These are phyloP conservation scores for Thymus quinquecostatus DNA, from an alignment of 257 asterid species.

Conservation along the genomic window DNA sequence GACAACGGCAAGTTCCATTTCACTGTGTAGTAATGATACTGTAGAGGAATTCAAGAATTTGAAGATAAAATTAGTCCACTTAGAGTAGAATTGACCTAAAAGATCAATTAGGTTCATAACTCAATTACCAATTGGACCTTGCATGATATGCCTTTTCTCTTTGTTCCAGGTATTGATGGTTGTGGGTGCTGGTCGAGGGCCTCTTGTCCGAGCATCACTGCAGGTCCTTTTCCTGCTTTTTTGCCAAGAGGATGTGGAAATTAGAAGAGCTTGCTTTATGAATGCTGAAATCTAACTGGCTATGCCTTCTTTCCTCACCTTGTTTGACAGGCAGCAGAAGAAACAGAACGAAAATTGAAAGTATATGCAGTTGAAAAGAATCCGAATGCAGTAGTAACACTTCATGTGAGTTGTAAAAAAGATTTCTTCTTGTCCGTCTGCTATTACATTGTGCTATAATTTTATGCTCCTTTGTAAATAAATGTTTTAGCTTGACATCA, in stretches of 20 bases:
- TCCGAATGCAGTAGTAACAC: slow-evolving; percentile 97
- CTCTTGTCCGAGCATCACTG: slow-evolving; percentile 95
- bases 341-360: slow-evolving; percentile 86
- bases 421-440: slow-evolving; percentile 15
- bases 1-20: slow-evolving; percentile 63
- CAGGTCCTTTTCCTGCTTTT: slow-evolving; percentile 56
- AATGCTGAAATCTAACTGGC: slow-evolving; percentile 23
- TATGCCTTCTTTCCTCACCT: slow-evolving; percentile 14
- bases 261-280: background rate
- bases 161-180: slow-evolving; percentile 88
- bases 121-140: slow-evolving; percentile 10
- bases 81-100: background rate
- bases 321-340: slow-evolving; percentile 87
- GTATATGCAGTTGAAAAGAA: slow-evolving; percentile 97
- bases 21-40: slow-evolving; percentile 18
- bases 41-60: background rate
- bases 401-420: slow-evolving; percentile 64
- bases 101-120: background rate
- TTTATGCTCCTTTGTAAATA: background rate
- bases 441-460: slow-evolving; percentile 8
- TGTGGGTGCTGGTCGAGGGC: slow-evolving; percentile 99
- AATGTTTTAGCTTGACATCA: background rate
- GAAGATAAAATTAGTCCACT: background rate
- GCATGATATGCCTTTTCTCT: slow-evolving; percentile 27
- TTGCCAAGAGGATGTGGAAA: slow-evolving; percentile 23